These are phyloP conservation scores for Dictyostelium purpureum DNA, from an alignment of 78 protist species.

Conservation along the genomic window DNA sequence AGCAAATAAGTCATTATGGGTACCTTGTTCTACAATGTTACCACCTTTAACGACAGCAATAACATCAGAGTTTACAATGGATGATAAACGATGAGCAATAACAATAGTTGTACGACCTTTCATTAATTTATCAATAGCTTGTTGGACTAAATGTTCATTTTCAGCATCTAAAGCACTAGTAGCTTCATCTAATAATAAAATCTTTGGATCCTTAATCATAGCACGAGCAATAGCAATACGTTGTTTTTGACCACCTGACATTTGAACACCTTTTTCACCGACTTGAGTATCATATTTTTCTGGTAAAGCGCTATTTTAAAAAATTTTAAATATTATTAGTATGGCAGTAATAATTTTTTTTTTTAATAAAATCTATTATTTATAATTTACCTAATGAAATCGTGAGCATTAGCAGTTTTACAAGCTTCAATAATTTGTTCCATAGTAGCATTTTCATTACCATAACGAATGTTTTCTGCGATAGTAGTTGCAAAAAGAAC, in stretches of 20 bases:
- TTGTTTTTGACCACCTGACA: slow-evolving; percentile 94
- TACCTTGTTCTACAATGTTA: slow-evolving; percentile 84
- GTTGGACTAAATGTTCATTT: slow-evolving; percentile 92
- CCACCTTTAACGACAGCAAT: slow-evolving; percentile 86
- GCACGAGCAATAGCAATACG: slow-evolving; percentile 98
- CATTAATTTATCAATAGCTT: slow-evolving; percentile 84
- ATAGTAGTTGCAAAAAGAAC: slow-evolving; percentile 89
- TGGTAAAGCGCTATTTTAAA: too few relatives aligned
- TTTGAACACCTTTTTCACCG: slow-evolving; percentile 95
- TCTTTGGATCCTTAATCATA: slow-evolving; percentile 90
- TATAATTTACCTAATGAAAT: slow-evolving; percentile 92
- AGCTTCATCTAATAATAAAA: slow-evolving; percentile 98
- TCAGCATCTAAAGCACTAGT: slow-evolving; percentile 97
- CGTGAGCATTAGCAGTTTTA: slow-evolving; percentile 94
- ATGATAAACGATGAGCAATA: slow-evolving; percentile 97
- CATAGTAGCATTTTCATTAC: slow-evolving; percentile 79
- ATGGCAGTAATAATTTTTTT: too few relatives aligned
- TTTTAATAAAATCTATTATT: too few relatives aligned
- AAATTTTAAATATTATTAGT: too few relatives aligned
- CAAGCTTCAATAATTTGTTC: slow-evolving; percentile 90
- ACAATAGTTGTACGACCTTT: slow-evolving; percentile 92
- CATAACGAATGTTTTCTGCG: slow-evolving; percentile 92
- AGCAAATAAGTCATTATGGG: slow-evolving; percentile 67
- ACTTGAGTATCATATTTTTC: slow-evolving; percentile 93
- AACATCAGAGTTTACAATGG: slow-evolving; percentile 88